These are phyloP conservation scores for Fraxinus anomala DNA, from an alignment of 257 asterid species.

Conservation along the genomic window DNA sequence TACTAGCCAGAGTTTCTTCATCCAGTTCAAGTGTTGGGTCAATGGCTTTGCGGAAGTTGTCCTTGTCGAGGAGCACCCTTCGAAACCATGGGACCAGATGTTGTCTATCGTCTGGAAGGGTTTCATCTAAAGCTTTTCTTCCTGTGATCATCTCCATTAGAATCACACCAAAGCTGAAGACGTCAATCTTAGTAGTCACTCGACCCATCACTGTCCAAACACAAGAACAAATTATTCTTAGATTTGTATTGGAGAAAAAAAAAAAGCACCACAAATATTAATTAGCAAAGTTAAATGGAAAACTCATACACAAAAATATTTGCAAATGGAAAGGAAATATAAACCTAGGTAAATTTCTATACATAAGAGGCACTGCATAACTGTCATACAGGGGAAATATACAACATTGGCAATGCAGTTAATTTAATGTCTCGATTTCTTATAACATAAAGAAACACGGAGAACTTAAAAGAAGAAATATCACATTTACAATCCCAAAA, in stretches of 20 bases:
- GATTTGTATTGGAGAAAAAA: neutral
- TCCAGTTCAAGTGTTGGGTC: slow-evolving; percentile 59
- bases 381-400: too few relatives aligned
- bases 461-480: neutral
- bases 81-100: slow-evolving; percentile 89
- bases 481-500: too few relatives aligned
- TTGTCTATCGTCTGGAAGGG: slow-evolving; percentile 58
- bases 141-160: slow-evolving; percentile 85
- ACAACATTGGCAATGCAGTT: too few relatives aligned
- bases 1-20: slow-evolving; percentile 61
- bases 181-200: slow-evolving; percentile 82
- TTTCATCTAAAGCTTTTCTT: slow-evolving; percentile 67
- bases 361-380: too few relatives aligned
- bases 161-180: slow-evolving; percentile 78
- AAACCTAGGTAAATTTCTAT: neutral
- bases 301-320: neutral
- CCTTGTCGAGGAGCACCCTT: slow-evolving; percentile 59
- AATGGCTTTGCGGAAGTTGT: slow-evolving; percentile 48
- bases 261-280: neutral
- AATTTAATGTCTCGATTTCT: too few relatives aligned
- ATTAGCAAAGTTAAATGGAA: neutral
- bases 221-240: slow-evolving; percentile 4
- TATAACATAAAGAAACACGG: neutral
- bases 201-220: slow-evolving; percentile 63
- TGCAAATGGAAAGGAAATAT: neutral